These are phyloP conservation scores for Debaryomyces subglobosus DNA, from an alignment of 1,139 yeast species.

Conservation along the genomic window DNA sequence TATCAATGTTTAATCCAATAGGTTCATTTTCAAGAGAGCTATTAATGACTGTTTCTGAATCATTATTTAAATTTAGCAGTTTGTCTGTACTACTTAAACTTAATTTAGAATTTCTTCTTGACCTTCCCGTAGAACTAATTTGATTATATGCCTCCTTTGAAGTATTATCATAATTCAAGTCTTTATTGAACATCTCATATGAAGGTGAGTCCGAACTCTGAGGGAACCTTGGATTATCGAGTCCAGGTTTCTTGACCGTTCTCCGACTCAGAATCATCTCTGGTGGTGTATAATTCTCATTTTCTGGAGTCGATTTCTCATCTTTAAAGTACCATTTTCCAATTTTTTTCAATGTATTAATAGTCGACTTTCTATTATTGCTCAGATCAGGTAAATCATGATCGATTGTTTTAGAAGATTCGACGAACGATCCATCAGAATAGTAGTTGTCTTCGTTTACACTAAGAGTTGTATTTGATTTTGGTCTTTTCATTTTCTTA, in stretches of 20 bases:
- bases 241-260: constrained; percentile 30
- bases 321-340: constrained; percentile 71
- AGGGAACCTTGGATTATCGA: constrained; percentile 11
- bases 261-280: constrained; percentile 69
- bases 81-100: constrained; percentile 6
- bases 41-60: background rate
- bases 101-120: constrained; percentile 4
- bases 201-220: constrained; percentile 14
- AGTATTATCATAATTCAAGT: background rate
- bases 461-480: constrained; percentile 30
- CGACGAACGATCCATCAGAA: constrained; percentile 32
- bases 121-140: background rate
- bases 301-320: constrained; percentile 27
- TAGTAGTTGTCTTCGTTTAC: constrained; percentile 30
- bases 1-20: background rate
- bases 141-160: background rate
- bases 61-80: constrained; percentile 3
- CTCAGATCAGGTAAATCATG: constrained; percentile 7
- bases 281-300: constrained; percentile 50
- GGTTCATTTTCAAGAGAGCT: background rate
- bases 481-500: constrained; percentile 33
- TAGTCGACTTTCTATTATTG: constrained; percentile 12
- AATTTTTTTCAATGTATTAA: constrained; percentile 56
- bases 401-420: constrained; percentile 9
- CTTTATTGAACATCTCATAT: constrained; percentile 16